These are phyloP conservation scores for Passiflora organensis DNA, from an alignment of 345 rosid species.

Conservation along the genomic window DNA sequence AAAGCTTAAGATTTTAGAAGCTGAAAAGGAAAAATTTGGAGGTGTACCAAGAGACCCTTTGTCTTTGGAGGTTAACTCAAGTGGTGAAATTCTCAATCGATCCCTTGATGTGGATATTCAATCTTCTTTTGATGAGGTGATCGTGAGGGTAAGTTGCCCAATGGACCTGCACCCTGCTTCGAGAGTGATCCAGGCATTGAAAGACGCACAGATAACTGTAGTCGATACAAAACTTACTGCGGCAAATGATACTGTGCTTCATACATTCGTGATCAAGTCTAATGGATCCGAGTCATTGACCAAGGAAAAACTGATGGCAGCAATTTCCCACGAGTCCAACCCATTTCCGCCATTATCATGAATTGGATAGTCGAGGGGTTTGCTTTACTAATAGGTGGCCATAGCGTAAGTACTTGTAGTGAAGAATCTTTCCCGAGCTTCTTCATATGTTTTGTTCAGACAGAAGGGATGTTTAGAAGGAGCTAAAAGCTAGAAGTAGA, in stretches of 20 bases:
- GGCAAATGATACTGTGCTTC: slow-evolving; percentile 56
- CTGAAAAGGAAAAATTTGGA: slow-evolving; percentile 51
- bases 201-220: slow-evolving; percentile 54
- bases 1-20: slow-evolving; percentile 70
- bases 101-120: slow-evolving; percentile 52
- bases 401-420: slow-evolving; percentile 32
- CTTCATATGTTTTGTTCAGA: slow-evolving; percentile 37
- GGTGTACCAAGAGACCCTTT: slow-evolving; percentile 40
- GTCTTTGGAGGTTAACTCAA: slow-evolving; percentile 22
- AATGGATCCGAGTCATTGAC: slow-evolving; percentile 66
- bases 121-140: slow-evolving; percentile 58
- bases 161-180: slow-evolving; percentile 78
- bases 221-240: slow-evolving; percentile 63
- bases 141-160: slow-evolving; percentile 67
- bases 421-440: slow-evolving; percentile 40
- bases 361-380: slow-evolving; percentile 34
- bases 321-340: slow-evolving; percentile 41
- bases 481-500: slow-evolving; percentile 44
- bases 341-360: slow-evolving; percentile 52
- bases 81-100: slow-evolving; percentile 23
- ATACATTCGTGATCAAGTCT: slow-evolving; percentile 73
- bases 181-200: slow-evolving; percentile 63
- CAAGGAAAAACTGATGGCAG: slow-evolving; percentile 77
- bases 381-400: slow-evolving; percentile 20
- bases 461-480: slow-evolving; percentile 21